Evolutionary conservation across 2,329 filamentous ascomycete genomes (phyloP), one percentile per base, ranked within the genome.

Genomic region (Camillea tinctor): DNA sequence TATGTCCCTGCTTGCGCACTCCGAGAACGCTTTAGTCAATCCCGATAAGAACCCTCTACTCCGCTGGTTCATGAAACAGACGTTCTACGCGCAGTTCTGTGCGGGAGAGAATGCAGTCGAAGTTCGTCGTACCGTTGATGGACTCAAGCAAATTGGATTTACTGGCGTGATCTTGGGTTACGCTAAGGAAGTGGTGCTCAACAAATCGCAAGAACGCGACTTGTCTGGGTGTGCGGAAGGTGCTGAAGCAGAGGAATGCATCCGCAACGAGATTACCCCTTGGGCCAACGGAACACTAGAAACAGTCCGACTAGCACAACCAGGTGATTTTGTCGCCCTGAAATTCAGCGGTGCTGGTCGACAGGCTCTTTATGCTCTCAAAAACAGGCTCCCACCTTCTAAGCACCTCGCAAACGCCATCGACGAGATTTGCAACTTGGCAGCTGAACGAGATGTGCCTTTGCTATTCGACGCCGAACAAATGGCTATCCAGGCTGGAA

Each of bases 51-150:
- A 96, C 72, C 86, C 86, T 0, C 52, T 94, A 1, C 81, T 96
- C 17, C 84, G 87, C 50, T 84, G 80, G 61, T 72, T 93, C 50
- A 80, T 97, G 54, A 92, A 93, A 73, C 85, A 88, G 71, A 96
- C 92, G 0, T 93, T 97, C 69, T 97, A 97, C 73, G 87, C 88
- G 22, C 93, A 97, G 70, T 97, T 96, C 75, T 97, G 93, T 74
- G 92, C 91, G 0, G 93, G 93, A 24, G 90, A 93, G 75, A 89
- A 85, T 54, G 80, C 83, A 0, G 69, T 73, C 1, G 91, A 97
- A 74, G 89, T 96, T 1, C 79, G 80, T 50, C 76, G 73, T 26
- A 93, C 89, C 0, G 84, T 92, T 26, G 72, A 81, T 1, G 79
- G 81, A 1, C 80, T 96, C 9, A 91, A 92, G 74, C 74, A 80